A percentile compares a stretch with the other conserved stretches of the same genome.
Evolutionary conservation across 2,329 filamentous ascomycete species (phyloP).

Genomic region (Whalleya microplaca): DNA sequence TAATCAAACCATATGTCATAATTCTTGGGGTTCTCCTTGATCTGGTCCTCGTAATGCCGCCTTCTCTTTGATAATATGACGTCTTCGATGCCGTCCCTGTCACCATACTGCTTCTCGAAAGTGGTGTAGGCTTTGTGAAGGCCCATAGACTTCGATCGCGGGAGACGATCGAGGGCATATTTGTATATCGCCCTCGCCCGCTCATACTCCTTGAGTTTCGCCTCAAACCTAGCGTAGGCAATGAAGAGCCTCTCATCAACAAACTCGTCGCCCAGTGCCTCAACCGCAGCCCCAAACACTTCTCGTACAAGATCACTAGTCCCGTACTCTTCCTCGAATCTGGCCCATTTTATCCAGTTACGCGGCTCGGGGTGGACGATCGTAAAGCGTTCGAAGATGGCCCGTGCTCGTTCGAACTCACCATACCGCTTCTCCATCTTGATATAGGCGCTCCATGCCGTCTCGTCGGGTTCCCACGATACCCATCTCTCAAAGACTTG

Average conservation of each 20-base stretch:
- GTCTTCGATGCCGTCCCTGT: constrained; percentile 90
- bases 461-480: constrained; percentile 96
- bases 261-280: constrained; percentile 89
- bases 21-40: constrained; percentile 93
- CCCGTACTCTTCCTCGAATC: constrained; percentile 94
- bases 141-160: constrained; percentile 80
- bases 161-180: constrained; percentile 89
- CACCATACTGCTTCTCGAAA: constrained; percentile 98
- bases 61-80: constrained; percentile 93
- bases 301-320: constrained; percentile 90
- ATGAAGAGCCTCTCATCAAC: constrained; percentile 97
- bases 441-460: constrained; percentile 94
- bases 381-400: constrained; percentile 88
- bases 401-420: constrained; percentile 87
- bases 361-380: constrained; percentile 90
- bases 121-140: constrained; percentile 95
- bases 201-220: constrained; percentile 93
- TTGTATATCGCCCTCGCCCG: constrained; percentile 94
- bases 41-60: constrained; percentile 90
- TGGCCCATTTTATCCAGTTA: constrained; percentile 99
- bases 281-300: constrained; percentile 86
- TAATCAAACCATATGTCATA: constrained; percentile 99
- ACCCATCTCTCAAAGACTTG: constrained; percentile 98
- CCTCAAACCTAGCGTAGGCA: constrained; percentile 92
- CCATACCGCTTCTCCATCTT: constrained; percentile 95